Evolutionary conservation across 2,329 filamentous ascomycete species (phyloP).

Genomic region (Chrysoporthe austroafricana): DNA sequence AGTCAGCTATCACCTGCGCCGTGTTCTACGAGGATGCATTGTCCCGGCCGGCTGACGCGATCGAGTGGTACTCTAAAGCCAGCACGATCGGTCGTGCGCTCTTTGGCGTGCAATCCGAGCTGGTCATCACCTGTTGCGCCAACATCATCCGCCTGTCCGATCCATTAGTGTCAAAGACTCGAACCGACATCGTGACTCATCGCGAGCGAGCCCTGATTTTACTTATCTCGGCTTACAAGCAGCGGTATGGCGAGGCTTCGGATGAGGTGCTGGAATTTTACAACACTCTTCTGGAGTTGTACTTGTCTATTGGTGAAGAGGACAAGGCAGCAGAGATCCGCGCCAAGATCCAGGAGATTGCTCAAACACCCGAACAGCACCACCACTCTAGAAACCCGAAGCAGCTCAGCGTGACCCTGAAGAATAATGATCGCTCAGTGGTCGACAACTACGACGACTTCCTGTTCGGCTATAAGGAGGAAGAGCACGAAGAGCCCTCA

Average conservation of each 20-base stretch:
- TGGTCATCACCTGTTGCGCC: constrained; percentile 9
- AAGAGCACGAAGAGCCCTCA: constrained; percentile 1
- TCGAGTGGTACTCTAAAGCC: constrained; percentile 13
- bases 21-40: neutral
- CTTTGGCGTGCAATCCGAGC: constrained; percentile 3
- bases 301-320: constrained; percentile 6
- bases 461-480: constrained; percentile 1
- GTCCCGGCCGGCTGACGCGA: neutral
- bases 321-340: constrained; percentile 1
- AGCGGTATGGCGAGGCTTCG: constrained; percentile 1
- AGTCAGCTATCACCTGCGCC: constrained; percentile 6
- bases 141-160: neutral
- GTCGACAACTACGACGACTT: constrained; percentile 6
- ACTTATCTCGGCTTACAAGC: constrained; percentile 1
- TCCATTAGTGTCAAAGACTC: neutral
- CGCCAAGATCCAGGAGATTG: constrained; percentile 6
- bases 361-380: neutral
- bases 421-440: neutral
- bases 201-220: constrained; percentile 1
- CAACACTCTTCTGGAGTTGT: constrained; percentile 3
- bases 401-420: constrained; percentile 5
- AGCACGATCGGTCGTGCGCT: neutral
- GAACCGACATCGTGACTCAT: neutral
- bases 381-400: neutral
- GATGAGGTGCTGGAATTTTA: constrained; percentile 8